phyloP scores from a whole-genome alignment of 306 rosid genomes.

The Castanea sativa region DNA sequence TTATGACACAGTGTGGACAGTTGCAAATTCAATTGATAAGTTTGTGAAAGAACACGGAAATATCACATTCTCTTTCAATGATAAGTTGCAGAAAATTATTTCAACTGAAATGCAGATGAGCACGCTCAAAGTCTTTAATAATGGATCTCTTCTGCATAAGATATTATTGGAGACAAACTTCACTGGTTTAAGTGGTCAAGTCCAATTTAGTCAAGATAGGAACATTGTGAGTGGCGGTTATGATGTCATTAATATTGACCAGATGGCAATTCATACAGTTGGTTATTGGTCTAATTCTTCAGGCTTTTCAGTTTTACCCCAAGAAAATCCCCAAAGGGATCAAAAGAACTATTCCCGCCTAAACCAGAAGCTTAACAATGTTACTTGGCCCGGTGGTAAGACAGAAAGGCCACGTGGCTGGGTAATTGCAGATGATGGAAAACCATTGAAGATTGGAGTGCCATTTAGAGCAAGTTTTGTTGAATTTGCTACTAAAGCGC shows the following conservation, averaged over 20 bases:
- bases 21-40: conserved; percentile 63
- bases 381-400: conserved; percentile 90
- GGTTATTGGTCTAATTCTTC: conserved; percentile 79
- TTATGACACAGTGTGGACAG: conserved; percentile 81
- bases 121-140: conserved; percentile 63
- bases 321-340: conserved; percentile 38
- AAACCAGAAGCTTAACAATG: conserved; percentile 63
- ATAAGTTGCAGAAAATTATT: conserved; percentile 27
- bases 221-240: conserved; percentile 58
- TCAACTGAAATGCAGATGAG: conserved; percentile 46
- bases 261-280: conserved; percentile 37
- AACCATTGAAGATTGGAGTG: conserved; percentile 83
- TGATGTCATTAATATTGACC: conserved; percentile 70
- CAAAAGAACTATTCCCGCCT: conserved; percentile 18
- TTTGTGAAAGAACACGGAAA: conserved; percentile 44
- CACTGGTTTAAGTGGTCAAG: conserved; percentile 72
- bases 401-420: conserved; percentile 85
- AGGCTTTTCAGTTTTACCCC: conserved; percentile 69
- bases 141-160: conserved; percentile 57
- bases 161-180: conserved; percentile 55
- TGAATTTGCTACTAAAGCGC: conserved; percentile 67
- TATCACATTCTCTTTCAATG: conserved; percentile 49
- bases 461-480: conserved; percentile 84
- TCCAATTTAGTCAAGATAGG: conserved; percentile 55
- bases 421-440: conserved; percentile 70